These are phyloP conservation scores for Tagetes erecta DNA, from an alignment of 129 eudicot species.

Conservation along the genomic window DNA sequence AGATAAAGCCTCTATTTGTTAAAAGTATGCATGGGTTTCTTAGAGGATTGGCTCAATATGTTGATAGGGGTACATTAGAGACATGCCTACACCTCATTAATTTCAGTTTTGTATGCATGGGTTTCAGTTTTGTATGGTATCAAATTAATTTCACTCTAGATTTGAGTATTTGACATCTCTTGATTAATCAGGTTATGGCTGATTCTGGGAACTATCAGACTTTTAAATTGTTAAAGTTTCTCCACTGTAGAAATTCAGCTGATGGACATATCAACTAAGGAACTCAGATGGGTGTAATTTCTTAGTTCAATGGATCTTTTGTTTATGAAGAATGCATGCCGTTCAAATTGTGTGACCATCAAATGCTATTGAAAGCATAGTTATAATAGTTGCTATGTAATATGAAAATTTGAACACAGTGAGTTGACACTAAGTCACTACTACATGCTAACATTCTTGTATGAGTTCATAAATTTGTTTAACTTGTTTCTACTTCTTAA, in stretches of 20 bases:
- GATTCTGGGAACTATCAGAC: slow-evolving; percentile 90
- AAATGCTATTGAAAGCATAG: not conserved
- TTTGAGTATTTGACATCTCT: slow-evolving; percentile 24
- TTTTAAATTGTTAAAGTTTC: slow-evolving; percentile 74
- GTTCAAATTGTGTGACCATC: too few species aligned
- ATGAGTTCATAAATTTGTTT: slow-evolving; percentile 9
- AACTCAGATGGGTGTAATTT: slow-evolving; percentile 83
- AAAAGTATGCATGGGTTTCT: slow-evolving; percentile 48
- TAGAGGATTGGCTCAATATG: slow-evolving; percentile 70
- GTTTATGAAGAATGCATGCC: too few species aligned
- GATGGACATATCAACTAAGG: slow-evolving; percentile 90
- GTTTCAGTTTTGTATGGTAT: too few species aligned
- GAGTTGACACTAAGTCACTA: not conserved
- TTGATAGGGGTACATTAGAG: slow-evolving; percentile 93
- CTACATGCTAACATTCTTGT: slow-evolving; percentile 3
- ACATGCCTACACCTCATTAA: slow-evolving; percentile 79
- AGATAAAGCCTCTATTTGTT: slow-evolving; percentile 81
- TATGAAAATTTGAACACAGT: slow-evolving; percentile 8
- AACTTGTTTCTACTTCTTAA: not conserved
- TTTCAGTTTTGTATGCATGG: too few species aligned
- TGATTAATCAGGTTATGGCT: slow-evolving; percentile 83
- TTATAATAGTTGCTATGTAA: not conserved
- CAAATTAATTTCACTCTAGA: slow-evolving; percentile 44
- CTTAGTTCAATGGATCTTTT: not conserved
- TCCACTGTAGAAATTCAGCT: slow-evolving; percentile 73